These are phyloP conservation scores for Solanum pinnatisectum DNA, from an alignment of 257 asterid genomes.

Conservation along the genomic window DNA sequence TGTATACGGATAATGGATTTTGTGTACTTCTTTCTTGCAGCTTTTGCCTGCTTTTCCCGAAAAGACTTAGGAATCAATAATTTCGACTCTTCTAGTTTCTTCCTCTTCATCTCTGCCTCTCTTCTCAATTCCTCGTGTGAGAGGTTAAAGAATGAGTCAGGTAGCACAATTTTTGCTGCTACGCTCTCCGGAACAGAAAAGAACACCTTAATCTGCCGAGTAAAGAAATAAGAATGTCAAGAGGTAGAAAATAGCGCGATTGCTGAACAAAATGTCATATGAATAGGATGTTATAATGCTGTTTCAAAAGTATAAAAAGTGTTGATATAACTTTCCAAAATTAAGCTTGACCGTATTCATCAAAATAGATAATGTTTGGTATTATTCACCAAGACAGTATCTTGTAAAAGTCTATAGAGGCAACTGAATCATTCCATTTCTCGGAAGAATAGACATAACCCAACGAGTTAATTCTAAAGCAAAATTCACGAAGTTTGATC, in stretches of 20 bases:
- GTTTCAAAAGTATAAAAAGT: background rate
- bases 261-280: background rate
- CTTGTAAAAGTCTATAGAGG: background rate
- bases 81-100: constrained; percentile 75
- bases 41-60: constrained; percentile 81
- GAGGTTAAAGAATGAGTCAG: constrained; percentile 72
- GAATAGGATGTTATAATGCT: background rate
- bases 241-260: background rate
- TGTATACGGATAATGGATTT: constrained; percentile 69
- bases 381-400: background rate
- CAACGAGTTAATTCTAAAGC: background rate
- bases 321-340: background rate
- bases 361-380: too few species aligned
- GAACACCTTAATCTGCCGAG: constrained; percentile 65
- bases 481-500: background rate
- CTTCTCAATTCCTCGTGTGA: constrained; percentile 66
- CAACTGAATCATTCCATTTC: background rate
- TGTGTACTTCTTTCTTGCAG: constrained; percentile 54
- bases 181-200: constrained; percentile 77
- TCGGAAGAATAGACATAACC: background rate
- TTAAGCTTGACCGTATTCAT: background rate
- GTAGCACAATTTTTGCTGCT: constrained; percentile 78
- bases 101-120: constrained; percentile 68
- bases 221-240: background rate
- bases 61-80: constrained; percentile 86